Evolutionary conservation across 148 eudicot species (phyloP), one percentile per base, ranked within the genome.

Genomic region (Chenopodium quinoa): DNA sequence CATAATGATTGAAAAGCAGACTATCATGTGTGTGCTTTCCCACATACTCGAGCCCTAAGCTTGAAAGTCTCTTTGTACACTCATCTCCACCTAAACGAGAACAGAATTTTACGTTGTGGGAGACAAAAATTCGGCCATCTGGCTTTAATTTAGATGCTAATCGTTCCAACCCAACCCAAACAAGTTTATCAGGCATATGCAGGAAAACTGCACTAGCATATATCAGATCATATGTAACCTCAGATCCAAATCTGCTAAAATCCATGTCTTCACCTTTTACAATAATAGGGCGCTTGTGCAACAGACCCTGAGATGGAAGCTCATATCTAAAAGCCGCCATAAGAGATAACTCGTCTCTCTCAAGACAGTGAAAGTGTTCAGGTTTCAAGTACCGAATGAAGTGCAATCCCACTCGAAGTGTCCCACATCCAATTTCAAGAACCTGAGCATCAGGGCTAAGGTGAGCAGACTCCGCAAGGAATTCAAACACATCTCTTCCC

Each of bases 181-280:
- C 99, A 86, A 95, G 99, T 31, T 92, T 89, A 84, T 91, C 97
- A 19, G 99, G 99, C 93, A 95, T 92, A 70, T 95, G 99, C 34
- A 95, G 92, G 78, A 95, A 95, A 81, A 95, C 99, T 27, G 97
- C 99, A 86, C 99, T 95, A 7, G 99, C 97, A 71, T 95, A 95
- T 71, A 95, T 93, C 88, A 95, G 82, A 84, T 91, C 92, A 79
- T 91, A 95, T 81, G 81, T 83, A 52, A 86, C 82, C 73, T 89
- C 92, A 47, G 90, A 73, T 72, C 91, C 91, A 75, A 95, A 91
- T 83, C 91, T 90, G 73, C 90, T 89, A 82, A 95, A 93, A 63
- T 93, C 92, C 99, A 95, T 95, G 87, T 92, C 92, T 83, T 93
- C 97, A 19, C 97, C 99, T 80, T 84, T 93, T 25, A 95, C 89